Base-by-base conservation (phyloP, 441 rosid genomes). In the Populus hybrid region DNA sequence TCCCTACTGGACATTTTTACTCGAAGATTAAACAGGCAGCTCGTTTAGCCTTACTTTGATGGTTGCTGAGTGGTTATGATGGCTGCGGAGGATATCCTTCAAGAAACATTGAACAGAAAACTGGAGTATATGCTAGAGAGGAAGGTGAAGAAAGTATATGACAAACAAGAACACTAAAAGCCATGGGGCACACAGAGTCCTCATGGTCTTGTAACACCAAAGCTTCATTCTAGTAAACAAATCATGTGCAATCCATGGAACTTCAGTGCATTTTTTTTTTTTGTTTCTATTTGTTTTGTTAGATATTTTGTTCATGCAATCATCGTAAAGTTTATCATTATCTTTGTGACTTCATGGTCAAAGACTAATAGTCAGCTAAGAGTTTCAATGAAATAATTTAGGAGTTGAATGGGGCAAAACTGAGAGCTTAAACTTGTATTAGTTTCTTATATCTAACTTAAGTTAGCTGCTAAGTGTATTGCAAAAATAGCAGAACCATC, bases 21-120 rank as follows among this genome's bases (percentile, higher is more conserved):
- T 83, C 86, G 74, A 88, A 86, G 80, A 85, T 86, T n/a, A n/a
- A 73, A 87, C 92, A 35, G n/a, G 94, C 94, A 73, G 87, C 97
- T 8, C 88, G 88, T 70, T 82, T 93, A n/a, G 81, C 98, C 98
- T 38, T 91, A 90, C 84, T 89, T 91, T 82, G 98, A 91, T 83
- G 97, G 97, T 65, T 91, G 88, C 81, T 90, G n/a, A 86, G 82
- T 93, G 98, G 97, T n/a, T 88, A 90, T 72, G 72, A 71, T 79
- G n/a, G 86, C 84, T 70, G 92, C 97, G 9, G 91, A 91, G 87
- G 70, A 74, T 73, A 28, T 87, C 78, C 76, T n/a, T 88, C 81
- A 85, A 84, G 76, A n/a, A 83, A 77, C n/a, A 75, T 87, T 14
- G 83, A 83, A 79, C 76, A 11, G 75, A 79, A 78, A 78, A 76